phyloP scores from a whole-genome alignment of 2,329 filamentous ascomycete species.

The Aureobasidium sp. region DNA sequence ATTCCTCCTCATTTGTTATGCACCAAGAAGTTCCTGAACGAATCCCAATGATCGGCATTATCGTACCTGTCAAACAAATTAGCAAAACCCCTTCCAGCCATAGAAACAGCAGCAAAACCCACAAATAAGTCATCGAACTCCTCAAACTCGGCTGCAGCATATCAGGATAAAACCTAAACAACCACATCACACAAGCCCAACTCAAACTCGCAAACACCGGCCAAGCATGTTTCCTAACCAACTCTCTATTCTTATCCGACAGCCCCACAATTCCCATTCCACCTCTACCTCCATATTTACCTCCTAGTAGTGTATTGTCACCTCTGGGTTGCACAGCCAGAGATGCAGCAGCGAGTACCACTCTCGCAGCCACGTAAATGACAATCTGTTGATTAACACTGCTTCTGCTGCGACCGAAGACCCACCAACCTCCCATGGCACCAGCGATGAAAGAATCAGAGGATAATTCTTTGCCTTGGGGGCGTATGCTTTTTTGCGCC shows the following conservation, averaged over 20 bases:
- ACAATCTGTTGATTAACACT: conserved; percentile 94
- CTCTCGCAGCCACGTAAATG: conserved; percentile 93
- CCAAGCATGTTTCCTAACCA: conserved; percentile 63
- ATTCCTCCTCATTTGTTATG: conserved; percentile 54
- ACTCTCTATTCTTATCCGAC: conserved; percentile 29
- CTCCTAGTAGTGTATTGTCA: conserved; percentile 29
- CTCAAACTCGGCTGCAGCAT: conserved; percentile 84
- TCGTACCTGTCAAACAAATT: conserved; percentile 45
- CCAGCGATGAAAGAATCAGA: conserved; percentile 84
- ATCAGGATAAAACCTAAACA: conserved; percentile 88
- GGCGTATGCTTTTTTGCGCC: conserved; percentile 46
- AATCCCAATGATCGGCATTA: conserved; percentile 85
- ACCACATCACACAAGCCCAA: conserved; percentile 92
- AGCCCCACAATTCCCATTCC: conserved; percentile 34
- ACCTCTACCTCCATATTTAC: conserved; percentile 29
- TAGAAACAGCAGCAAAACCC: conserved; percentile 33
- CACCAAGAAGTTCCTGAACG: conserved; percentile 72
- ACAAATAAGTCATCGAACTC: conserved; percentile 98
- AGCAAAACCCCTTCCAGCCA: conserved; percentile 19
- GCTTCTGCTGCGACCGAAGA: conserved; percentile 75
- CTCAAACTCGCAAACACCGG: conserved; percentile 82
- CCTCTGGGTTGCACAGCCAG: conserved; percentile 60
- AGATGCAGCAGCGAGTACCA: conserved; percentile 74
- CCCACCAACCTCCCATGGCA: conserved; percentile 79
- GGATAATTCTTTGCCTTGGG: conserved; percentile 51